These are phyloP conservation scores for Serendipita sp. DNA, from an alignment of 768 basidiomycete species.

Conservation along the genomic window DNA sequence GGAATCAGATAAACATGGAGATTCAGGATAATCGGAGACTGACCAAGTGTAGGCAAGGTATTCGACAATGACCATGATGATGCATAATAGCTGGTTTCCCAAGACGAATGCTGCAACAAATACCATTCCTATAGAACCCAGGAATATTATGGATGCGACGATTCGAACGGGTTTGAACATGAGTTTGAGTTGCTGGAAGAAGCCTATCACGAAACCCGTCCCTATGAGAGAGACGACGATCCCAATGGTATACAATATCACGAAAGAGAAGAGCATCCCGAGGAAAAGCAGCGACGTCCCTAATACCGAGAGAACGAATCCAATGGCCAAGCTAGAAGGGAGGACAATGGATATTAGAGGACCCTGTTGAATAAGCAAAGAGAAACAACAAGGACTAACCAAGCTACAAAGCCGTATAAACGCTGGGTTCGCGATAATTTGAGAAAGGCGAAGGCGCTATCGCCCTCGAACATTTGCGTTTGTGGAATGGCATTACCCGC, in stretches of 20 bases:
- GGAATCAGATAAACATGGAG: background rate
- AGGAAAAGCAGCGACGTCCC: slow-evolving; percentile 66
- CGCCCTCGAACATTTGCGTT: slow-evolving; percentile 72
- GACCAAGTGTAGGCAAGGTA: slow-evolving; percentile 90
- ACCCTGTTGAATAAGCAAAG: background rate
- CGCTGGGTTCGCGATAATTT: slow-evolving; percentile 64
- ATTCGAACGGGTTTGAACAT: slow-evolving; percentile 93
- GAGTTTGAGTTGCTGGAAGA: slow-evolving; percentile 63
- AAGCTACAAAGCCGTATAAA: slow-evolving; percentile 72
- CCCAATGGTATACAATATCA: slow-evolving; percentile 76
- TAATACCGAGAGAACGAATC: slow-evolving; percentile 66
- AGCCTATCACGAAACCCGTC: slow-evolving; percentile 83
- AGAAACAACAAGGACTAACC: slow-evolving; percentile 30
- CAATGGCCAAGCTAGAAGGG: slow-evolving; percentile 43
- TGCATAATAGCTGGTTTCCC: slow-evolving; percentile 19
- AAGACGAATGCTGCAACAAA: slow-evolving; percentile 78
- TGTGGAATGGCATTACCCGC: slow-evolving; percentile 50
- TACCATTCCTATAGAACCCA: slow-evolving; percentile 64
- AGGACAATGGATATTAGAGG: background rate
- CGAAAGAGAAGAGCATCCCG: slow-evolving; percentile 51
- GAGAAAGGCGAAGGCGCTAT: slow-evolving; percentile 71
- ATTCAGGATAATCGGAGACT: slow-evolving; percentile 31
- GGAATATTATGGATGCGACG: slow-evolving; percentile 59
- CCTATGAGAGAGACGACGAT: slow-evolving; percentile 69
- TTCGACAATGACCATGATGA: slow-evolving; percentile 72